Conservation (phyloP, 31 red algal species). For the Asparagopsis taxiformis region DNA sequence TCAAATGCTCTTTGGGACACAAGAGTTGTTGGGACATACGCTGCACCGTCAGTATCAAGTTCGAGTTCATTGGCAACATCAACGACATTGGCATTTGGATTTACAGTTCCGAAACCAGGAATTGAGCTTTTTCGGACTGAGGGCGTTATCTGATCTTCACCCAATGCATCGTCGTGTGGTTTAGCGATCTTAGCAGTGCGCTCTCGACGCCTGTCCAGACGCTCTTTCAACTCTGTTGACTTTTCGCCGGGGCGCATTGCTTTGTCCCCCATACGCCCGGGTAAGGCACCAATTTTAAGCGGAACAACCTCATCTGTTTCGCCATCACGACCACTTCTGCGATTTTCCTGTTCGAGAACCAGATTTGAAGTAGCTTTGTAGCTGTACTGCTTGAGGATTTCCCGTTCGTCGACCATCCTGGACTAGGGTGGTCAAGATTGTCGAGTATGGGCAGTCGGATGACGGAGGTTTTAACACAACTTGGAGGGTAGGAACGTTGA, state of each 20-base stretch:
- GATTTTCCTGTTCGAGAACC: constrained; percentile 69
- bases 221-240: constrained; percentile 29
- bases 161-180: background rate
- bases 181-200: background rate
- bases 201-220: constrained; percentile 35
- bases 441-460: too few species aligned
- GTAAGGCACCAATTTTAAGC: constrained; percentile 47
- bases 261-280: constrained; percentile 85
- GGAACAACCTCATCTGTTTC: constrained; percentile 53
- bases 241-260: constrained; percentile 27
- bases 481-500: too few species aligned
- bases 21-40: constrained; percentile 71
- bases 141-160: background rate
- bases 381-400: constrained; percentile 87
- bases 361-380: constrained; percentile 92
- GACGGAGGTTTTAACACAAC: too few species aligned
- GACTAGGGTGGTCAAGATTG: too few species aligned
- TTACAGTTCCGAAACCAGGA: constrained; percentile 4
- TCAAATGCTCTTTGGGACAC: constrained; percentile 78
- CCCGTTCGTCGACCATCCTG: constrained; percentile 76
- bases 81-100: constrained; percentile 22
- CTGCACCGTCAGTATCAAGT: constrained; percentile 35
- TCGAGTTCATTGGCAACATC: constrained; percentile 69
- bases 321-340: constrained; percentile 14
- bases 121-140: background rate